These are phyloP conservation scores for Periglandula ipomoeae DNA, from an alignment of 2,329 filamentous ascomycete species.

Conservation along the genomic window DNA sequence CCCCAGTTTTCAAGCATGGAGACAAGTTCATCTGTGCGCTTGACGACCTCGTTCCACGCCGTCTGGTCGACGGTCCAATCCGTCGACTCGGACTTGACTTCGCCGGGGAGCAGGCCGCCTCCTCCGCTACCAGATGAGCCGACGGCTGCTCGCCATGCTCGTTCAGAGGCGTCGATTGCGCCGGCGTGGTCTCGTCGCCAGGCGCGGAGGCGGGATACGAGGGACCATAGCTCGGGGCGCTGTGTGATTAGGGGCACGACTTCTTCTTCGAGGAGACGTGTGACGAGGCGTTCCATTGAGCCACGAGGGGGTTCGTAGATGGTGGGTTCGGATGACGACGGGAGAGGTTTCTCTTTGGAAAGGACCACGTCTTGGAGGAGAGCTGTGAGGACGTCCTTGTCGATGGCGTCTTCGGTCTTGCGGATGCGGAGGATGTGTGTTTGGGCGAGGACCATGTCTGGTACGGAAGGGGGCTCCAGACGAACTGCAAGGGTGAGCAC, in stretches of 20 bases:
- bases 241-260: conserved; percentile 78
- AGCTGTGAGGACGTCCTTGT: conserved; percentile 60
- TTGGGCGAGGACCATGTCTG: conserved; percentile 68
- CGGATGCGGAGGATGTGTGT: conserved; percentile 68
- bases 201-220: conserved; percentile 61
- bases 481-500: conserved; percentile 79
- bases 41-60: conserved; percentile 64
- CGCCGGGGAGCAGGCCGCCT: conserved; percentile 33
- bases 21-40: conserved; percentile 72
- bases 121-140: conserved; percentile 38
- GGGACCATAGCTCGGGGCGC: conserved; percentile 65
- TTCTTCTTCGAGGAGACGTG: conserved; percentile 63
- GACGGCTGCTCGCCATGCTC: conserved; percentile 71
- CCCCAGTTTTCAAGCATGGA: conserved; percentile 77
- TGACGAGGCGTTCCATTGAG: conserved; percentile 51
- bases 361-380: conserved; percentile 64
- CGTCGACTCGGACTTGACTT: conserved; percentile 8
- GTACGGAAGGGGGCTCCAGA: conserved; percentile 63
- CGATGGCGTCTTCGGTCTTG: conserved; percentile 68
- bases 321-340: conserved; percentile 13
- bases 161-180: conserved; percentile 77
- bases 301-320: conserved; percentile 40
- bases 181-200: conserved; percentile 63
- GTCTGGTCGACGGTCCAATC: conserved; percentile 44
- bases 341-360: conserved; percentile 22